A percentile compares a stretch with the other conserved stretches of the same genome.
These are phyloP conservation scores for Kwoniella sp. DNA, from an alignment of 768 basidiomycete species.

Conservation along the genomic window DNA sequence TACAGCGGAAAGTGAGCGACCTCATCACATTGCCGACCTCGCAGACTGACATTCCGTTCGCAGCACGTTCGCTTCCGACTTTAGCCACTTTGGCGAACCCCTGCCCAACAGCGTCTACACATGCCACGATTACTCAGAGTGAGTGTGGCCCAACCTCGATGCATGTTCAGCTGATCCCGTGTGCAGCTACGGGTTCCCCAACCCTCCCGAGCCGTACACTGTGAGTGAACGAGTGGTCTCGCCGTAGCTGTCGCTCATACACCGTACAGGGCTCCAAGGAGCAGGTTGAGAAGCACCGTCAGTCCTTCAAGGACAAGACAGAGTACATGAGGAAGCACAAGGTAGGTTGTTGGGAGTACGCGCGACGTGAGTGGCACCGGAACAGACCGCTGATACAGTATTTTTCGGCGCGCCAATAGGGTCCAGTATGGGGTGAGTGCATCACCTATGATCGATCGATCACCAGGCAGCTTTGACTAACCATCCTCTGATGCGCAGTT, in stretches of 20 bases:
- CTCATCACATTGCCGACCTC: neutral
- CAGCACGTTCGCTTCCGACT: constrained; percentile 66
- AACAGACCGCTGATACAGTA: no score
- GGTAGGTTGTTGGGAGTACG: constrained; percentile 11
- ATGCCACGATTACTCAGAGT: constrained; percentile 67
- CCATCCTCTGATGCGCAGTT: constrained; percentile 55
- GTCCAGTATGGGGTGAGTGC: constrained; percentile 37
- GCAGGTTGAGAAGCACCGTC: constrained; percentile 28
- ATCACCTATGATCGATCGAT: no score
- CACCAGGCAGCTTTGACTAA: no score
- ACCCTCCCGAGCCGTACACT: constrained; percentile 57
- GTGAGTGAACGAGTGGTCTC: constrained; percentile 16
- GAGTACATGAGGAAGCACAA: constrained; percentile 65
- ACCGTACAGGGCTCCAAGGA: constrained; percentile 19
- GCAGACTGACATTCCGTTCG: neutral
- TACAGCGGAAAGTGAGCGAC: constrained; percentile 23
- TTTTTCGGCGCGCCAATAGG: no score
- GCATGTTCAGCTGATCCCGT: no score
- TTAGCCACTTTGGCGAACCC: constrained; percentile 54
- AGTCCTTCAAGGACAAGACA: constrained; percentile 64
- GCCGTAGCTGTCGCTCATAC: neutral
- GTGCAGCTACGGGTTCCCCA: constrained; percentile 64
- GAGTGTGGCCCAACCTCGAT: no score
- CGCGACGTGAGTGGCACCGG: no score
- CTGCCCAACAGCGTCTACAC: constrained; percentile 70